Conservation (phyloP, 2,329 filamentous ascomycete species). For the Diaporthe australafricana region DNA sequence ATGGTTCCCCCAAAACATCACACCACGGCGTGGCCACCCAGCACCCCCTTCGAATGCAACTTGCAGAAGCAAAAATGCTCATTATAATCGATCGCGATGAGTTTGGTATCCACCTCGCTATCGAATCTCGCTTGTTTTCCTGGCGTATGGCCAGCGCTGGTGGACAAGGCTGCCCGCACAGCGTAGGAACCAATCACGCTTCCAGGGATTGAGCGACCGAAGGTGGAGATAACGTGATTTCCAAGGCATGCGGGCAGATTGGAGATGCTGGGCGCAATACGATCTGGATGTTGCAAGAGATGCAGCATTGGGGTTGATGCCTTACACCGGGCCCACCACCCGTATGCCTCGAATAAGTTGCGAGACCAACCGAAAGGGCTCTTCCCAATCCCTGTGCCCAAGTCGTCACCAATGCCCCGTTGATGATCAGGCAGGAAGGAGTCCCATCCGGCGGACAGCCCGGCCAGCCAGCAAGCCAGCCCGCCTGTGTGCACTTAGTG, state of each 20-base stretch:
- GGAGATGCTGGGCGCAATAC: neutral
- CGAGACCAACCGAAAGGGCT: neutral
- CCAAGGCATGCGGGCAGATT: constrained; percentile 19
- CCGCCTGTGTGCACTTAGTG: neutral
- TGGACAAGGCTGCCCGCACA: neutral
- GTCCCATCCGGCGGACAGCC: neutral
- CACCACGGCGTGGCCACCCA: neutral
- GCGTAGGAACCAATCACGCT: neutral
- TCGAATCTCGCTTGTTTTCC: constrained; percentile 11
- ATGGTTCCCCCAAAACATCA: constrained; percentile 3
- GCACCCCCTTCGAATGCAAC: neutral
- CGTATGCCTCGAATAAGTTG: neutral
- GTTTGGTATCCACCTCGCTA: neutral
- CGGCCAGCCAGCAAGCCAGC: neutral
- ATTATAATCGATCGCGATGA: neutral
- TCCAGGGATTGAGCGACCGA: neutral
- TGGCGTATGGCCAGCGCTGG: neutral
- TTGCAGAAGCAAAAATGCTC: neutral
- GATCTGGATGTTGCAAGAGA: neutral
- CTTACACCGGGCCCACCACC: neutral
- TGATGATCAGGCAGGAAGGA: constrained; percentile 6
- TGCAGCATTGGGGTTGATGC: neutral
- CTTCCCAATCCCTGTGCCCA: neutral
- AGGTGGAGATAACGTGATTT: constrained; percentile 32
- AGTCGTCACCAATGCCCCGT: neutral